Evolutionary conservation across 257 asterid genomes (phyloP).

Genomic region (Solanum chiquidenum): DNA sequence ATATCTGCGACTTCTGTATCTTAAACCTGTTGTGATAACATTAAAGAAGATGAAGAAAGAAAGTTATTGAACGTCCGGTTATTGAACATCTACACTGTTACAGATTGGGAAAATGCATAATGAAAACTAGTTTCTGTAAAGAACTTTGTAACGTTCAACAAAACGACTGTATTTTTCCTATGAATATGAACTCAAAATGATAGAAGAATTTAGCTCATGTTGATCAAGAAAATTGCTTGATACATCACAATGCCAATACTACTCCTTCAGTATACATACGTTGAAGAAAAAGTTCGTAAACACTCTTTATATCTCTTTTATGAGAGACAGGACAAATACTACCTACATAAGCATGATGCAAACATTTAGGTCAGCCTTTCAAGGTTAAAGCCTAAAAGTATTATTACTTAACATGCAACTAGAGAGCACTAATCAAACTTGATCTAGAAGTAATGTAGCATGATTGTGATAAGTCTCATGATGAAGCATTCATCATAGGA

Average conservation of each 20-base stretch:
- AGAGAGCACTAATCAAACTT: background rate
- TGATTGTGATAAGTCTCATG: background rate
- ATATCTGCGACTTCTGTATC: slow-evolving; percentile 84
- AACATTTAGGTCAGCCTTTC: background rate
- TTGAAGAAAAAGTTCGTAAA: background rate
- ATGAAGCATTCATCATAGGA: background rate
- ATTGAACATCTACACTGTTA: background rate
- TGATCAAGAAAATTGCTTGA: background rate
- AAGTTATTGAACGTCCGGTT: background rate
- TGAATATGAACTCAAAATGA: background rate
- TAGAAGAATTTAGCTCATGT: background rate
- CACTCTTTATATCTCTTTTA: background rate
- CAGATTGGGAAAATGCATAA: background rate
- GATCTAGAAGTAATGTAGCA: background rate
- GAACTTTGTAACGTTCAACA: background rate
- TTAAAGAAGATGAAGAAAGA: background rate
- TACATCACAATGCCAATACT: background rate
- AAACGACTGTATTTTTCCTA: background rate
- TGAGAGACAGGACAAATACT: background rate
- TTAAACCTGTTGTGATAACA: slow-evolving; percentile 42
- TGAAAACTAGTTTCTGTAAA: background rate
- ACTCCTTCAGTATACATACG: background rate
- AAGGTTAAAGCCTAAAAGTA: background rate
- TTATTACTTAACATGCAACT: background rate
- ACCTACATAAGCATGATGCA: background rate